Evolutionary conservation across 306 rosid genomes (phyloP).

Genomic region (Inga leiocalycina): DNA sequence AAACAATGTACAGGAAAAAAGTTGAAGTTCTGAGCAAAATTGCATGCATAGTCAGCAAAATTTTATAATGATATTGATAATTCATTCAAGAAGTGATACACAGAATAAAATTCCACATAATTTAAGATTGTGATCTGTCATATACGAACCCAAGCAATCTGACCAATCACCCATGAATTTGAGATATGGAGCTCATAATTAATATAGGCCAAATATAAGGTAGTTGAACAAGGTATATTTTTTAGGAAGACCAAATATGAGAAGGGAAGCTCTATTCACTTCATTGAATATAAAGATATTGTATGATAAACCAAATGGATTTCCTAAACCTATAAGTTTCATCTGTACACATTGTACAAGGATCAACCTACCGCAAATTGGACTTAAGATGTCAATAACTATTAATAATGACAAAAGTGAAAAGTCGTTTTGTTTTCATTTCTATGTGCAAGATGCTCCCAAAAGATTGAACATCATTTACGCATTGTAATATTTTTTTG

Average conservation of each 20-base stretch:
- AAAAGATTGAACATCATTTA: neutral
- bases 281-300: neutral
- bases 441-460: neutral
- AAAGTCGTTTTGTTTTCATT: neutral
- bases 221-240: neutral
- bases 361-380: neutral
- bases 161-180: neutral
- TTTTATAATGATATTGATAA: neutral
- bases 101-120: neutral
- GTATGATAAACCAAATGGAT: slow-evolving; percentile 8
- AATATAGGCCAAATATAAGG: neutral
- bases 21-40: neutral
- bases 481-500: neutral
- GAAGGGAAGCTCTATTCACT: neutral
- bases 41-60: neutral
- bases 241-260: neutral
- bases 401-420: neutral
- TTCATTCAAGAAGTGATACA: neutral
- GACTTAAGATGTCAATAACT: neutral
- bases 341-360: neutral
- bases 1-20: neutral
- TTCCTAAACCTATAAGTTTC: neutral
- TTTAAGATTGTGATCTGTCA: neutral
- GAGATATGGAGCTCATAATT: neutral
- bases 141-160: slow-evolving; percentile 10